Percentiles rank a stretch among this genome's conserved stretches.
Conservation (phyloP, 331 rosid genomes). For the Malus hybrid region DNA sequence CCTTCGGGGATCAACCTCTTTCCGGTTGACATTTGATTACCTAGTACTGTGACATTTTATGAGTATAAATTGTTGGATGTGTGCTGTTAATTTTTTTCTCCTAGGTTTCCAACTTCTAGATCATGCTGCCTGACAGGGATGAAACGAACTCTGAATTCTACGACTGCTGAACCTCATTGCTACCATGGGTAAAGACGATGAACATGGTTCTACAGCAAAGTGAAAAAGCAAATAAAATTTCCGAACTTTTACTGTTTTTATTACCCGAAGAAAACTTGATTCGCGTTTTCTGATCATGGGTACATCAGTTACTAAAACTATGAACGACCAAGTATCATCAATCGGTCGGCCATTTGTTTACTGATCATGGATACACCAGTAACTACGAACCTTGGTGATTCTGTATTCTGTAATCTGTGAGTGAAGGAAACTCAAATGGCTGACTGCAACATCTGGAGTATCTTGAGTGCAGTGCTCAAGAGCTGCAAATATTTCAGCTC, state of each 20-base stretch:
- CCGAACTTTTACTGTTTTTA: background rate
- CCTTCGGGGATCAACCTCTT: background rate
- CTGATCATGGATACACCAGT: background rate
- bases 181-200: background rate
- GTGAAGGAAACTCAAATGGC: background rate
- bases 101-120: background rate
- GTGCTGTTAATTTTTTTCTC: background rate
- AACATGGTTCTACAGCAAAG: background rate
- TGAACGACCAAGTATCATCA: too few species aligned
- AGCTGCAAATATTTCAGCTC: background rate
- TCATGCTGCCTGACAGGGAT: background rate
- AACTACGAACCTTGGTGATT: background rate
- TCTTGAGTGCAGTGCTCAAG: background rate
- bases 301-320: too few species aligned
- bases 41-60: background rate
- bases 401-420: background rate
- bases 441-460: background rate
- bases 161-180: background rate
- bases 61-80: background rate
- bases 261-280: background rate
- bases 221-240: background rate
- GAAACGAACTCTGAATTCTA: background rate
- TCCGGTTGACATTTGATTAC: background rate
- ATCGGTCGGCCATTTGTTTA: too few species aligned
- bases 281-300: background rate